Conservation (phyloP, 139 green algal genomes). For the Pedinophyceae sp. region DNA sequence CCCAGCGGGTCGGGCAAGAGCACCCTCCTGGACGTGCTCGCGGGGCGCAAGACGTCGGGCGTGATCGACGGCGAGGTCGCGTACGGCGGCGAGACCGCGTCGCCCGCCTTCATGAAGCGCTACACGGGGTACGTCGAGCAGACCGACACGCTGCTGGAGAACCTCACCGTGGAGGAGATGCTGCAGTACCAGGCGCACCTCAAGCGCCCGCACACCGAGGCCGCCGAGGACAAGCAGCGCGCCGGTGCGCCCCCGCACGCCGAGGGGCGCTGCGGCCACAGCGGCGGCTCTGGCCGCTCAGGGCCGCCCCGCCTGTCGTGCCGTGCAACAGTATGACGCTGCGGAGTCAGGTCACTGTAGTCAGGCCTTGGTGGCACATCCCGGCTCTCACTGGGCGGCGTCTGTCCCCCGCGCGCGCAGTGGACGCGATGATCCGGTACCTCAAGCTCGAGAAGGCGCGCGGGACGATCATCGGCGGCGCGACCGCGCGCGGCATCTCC, state of each 20-base stretch:
- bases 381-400: too few species aligned
- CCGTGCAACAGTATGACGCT: too few species aligned
- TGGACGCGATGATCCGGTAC: background rate
- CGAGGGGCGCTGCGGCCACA: too few species aligned
- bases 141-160: conserved; percentile 11
- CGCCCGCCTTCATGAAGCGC: background rate
- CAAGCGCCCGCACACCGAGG: conserved; percentile 4
- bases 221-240: conserved; percentile 3
- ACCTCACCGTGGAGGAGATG: conserved; percentile 23
- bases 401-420: too few species aligned
- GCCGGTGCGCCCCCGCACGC: too few species aligned
- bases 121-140: background rate
- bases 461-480: background rate
- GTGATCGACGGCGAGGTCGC: conserved; percentile 1
- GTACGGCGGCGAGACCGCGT: conserved; percentile 5
- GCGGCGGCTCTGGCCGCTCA: too few species aligned
- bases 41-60: conserved; percentile 25
- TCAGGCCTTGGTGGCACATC: too few species aligned
- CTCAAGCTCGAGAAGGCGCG: background rate
- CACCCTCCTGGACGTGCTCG: conserved; percentile 49
- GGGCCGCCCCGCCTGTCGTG: too few species aligned
- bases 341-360: too few species aligned
- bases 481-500: conserved; percentile 4
- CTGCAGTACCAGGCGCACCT: conserved; percentile 23
- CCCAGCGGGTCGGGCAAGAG: conserved; percentile 38